Evolutionary conservation across 1,139 yeast genomes (phyloP), one percentile per base, ranked within the genome.

Genomic region (Suhomyces panamericanus): DNA sequence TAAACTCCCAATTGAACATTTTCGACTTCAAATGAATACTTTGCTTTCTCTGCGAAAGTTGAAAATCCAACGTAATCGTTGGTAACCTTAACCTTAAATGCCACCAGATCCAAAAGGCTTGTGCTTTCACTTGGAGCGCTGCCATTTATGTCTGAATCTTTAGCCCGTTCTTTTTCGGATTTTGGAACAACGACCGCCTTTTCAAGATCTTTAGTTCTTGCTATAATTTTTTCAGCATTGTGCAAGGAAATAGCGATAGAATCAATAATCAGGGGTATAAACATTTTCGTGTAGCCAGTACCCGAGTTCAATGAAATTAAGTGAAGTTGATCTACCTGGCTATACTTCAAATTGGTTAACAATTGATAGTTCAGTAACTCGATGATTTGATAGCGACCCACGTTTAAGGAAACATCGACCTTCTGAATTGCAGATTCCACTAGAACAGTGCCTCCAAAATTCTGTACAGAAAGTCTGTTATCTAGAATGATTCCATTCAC

Each of bases 1-100:
- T 49, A 52, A 22, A 55, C 39, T 12, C 62, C 58, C 26, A 58
- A 36, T 0, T 59, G 48, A 1, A 60, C 47, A 5, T 58, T 58
- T 41, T 70, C 76, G 2, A 66, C 42, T 47, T 67, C 78, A 38
- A 70, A 53, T 0, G 75, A 60, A 40, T 60, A 61, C 39, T 66
- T 68, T 1, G 73, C 57, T 35, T 62, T 65, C 15, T 65, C 67
- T 9, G 62, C 53, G 42, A 62, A 56, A 2, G 71, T 58, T 0
- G 74, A 64, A 16, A 73, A 41, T 7, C 75, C 75, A 35, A 69
- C 50, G 47, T 73, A 73, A 39, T 73, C 70, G 44, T 67, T 70
- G 2, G 58, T 46, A 37, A 69, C 48, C 12, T 56, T 58, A n/a
- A 64, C 37, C 38, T 60, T 67, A 44, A 67, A 60, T 1, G 64